Evolutionary conservation across 1,139 yeast genomes (phyloP).

Genomic region (Blastobotrys proliferans): DNA sequence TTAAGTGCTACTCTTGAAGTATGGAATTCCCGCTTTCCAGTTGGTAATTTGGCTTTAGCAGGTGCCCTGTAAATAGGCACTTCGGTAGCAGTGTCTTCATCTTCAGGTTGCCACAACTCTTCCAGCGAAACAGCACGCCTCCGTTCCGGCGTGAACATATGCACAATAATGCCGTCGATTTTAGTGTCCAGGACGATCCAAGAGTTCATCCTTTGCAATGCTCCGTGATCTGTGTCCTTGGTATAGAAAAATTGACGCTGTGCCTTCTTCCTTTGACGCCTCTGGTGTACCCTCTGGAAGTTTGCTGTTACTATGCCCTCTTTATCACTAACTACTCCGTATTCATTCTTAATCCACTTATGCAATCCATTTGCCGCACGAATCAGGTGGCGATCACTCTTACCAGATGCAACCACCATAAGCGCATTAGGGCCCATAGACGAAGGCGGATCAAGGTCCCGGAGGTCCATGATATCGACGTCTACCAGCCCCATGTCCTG

Average conservation of each 20-base stretch:
- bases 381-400: conserved; percentile 68
- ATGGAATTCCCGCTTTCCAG: conserved; percentile 8
- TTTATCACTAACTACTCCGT: conserved; percentile 44
- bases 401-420: conserved; percentile 72
- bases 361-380: conserved; percentile 63
- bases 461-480: conserved; percentile 54
- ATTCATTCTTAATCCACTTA: conserved; percentile 44
- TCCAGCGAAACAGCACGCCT: conserved; percentile 68
- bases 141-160: conserved; percentile 67
- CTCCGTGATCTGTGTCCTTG: conserved; percentile 18
- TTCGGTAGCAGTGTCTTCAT: background rate
- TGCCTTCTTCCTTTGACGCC: conserved; percentile 59
- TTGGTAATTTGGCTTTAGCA: background rate
- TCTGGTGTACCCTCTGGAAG: conserved; percentile 52
- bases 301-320: conserved; percentile 73
- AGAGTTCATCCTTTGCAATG: conserved; percentile 27
- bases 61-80: background rate
- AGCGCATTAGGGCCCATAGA: conserved; percentile 40
- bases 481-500: conserved; percentile 64
- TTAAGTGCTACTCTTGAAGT: conserved; percentile 1
- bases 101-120: conserved; percentile 46
- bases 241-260: conserved; percentile 35
- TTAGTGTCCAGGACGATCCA: conserved; percentile 81
- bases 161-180: conserved; percentile 60
- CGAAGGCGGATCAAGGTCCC: conserved; percentile 46